Evolutionary conservation across 164 flowering plant species (phyloP), one percentile per base, ranked within the genome.

Genomic region (Magnolia officinalis): DNA sequence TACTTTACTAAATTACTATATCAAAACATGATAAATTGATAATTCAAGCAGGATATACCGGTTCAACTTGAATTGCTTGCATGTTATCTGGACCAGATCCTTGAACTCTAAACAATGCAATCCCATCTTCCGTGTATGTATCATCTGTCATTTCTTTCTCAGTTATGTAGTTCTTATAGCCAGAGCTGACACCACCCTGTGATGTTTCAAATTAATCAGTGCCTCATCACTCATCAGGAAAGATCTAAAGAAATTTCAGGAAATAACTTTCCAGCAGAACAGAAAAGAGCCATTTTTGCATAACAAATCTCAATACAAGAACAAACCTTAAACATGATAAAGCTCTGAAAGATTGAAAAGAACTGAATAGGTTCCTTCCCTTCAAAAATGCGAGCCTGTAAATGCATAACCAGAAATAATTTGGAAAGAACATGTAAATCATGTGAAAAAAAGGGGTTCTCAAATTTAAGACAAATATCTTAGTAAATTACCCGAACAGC

Each of bases 1-100:
- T 52, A 52, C 59, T 8, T 52, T 52, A 52, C 14, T 8, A 1
- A 52, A 52, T 9, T 52, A 52, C 16, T 55, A 11, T 55, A 16
- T 2, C 13, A 55, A 4, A 55, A 55, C 18, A 55, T 37, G 61
- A 11, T 55, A 55, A 3, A 55, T 37, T 55, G 61, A 14, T 9
- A 55, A 55, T 55, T 23, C 26, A 4, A 16, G 50, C 16, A 76
- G 52, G 66, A 75, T 82, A 58, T 88, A 96, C 99, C 58, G 89
- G 81, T 78, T 93, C 98, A 80, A 91, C 98, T 91, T 96, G 99
- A 80, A 96, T 94, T 52, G 98, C 91, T 90, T 96, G 99, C 99
- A 96, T 96, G 75, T 96, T 96, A 19, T 96, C 99, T 45, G 99
- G 98, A 69, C 98, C 99, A 77, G 93, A 88, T 73, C 99, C 99